Evolutionary conservation across 352 stramenopile species (phyloP).

Genomic region (Globisporangium polare): DNA sequence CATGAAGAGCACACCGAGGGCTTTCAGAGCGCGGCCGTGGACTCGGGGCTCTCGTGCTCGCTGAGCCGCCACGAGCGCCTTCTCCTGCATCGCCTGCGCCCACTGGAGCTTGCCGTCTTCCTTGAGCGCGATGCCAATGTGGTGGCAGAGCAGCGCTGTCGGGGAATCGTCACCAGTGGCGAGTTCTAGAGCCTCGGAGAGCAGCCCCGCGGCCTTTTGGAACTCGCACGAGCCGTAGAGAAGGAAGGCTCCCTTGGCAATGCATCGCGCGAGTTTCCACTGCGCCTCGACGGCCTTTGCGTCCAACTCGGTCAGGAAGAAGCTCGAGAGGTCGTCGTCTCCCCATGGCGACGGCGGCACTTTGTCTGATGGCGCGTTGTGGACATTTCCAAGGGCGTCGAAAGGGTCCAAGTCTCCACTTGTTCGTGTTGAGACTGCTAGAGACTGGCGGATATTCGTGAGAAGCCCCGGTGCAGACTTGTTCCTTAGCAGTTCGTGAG

Average conservation of each 20-base stretch:
- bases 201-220: conserved; percentile 26
- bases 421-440: no score
- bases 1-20: conserved; percentile 57
- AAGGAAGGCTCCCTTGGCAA: conserved; percentile 44
- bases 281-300: conserved; percentile 25
- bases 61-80: conserved; percentile 44
- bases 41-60: conserved; percentile 32
- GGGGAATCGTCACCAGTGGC: conserved; percentile 20
- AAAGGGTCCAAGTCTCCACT: not conserved
- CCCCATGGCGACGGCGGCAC: conserved; percentile 12
- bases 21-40: conserved; percentile 55
- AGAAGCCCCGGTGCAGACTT: conserved; percentile 10
- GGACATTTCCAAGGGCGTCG: not conserved
- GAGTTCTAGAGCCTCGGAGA: conserved; percentile 36
- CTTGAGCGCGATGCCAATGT: conserved; percentile 63
- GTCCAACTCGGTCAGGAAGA: conserved; percentile 77
- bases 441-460: not conserved
- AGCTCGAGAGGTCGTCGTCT: conserved; percentile 45
- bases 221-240: conserved; percentile 46
- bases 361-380: not conserved
- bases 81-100: conserved; percentile 43
- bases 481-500: conserved; percentile 5
- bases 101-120: conserved; percentile 42
- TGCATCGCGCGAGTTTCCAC: conserved; percentile 28
- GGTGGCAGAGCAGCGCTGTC: conserved; percentile 51